A percentile compares a stretch with the other conserved stretches of the same genome.
Evolutionary conservation across 139 green algal genomes (phyloP).

Genomic region (Ettlia oleoabundans): DNA sequence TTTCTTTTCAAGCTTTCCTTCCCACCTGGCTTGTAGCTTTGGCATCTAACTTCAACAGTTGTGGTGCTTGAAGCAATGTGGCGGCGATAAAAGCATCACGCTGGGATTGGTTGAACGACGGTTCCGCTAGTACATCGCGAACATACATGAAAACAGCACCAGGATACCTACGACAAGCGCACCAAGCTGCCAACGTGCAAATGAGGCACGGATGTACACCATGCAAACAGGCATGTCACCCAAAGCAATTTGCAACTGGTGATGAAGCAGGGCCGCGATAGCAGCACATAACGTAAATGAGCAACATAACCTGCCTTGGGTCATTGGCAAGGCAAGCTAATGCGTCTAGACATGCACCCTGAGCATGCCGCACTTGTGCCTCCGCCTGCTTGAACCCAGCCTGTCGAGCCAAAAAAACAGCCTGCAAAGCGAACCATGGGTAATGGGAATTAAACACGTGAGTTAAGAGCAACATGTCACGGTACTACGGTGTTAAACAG

Average conservation of each 20-base stretch:
- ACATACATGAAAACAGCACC: slow-evolving; percentile 51
- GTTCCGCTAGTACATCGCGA: slow-evolving; percentile 39
- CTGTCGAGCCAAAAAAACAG: slow-evolving; percentile 36
- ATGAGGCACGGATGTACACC: too few species aligned
- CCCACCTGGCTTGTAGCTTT: slow-evolving; percentile 13
- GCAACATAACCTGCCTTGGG: background rate
- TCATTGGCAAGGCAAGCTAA: slow-evolving; percentile 40
- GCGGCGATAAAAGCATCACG: background rate
- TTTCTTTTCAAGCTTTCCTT: too few species aligned
- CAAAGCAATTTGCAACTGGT: too few species aligned
- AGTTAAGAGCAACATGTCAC: too few species aligned
- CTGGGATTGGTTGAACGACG: background rate
- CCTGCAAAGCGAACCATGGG: background rate
- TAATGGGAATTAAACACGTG: too few species aligned
- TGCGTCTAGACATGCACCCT: slow-evolving; percentile 35
- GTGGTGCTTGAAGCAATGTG: slow-evolving; percentile 4
- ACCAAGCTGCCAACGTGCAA: too few species aligned
- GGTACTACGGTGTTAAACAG: too few species aligned
- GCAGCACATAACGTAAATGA: background rate
- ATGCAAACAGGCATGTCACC: too few species aligned
- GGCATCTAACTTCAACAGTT: slow-evolving; percentile 26
- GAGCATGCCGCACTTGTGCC: slow-evolving; percentile 38
- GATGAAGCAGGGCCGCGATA: too few species aligned
- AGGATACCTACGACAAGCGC: slow-evolving; percentile 27
- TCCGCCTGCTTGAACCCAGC: slow-evolving; percentile 49